Evolutionary conservation across 2,329 filamentous ascomycete species (phyloP).

Genomic region (Emericellopsis atlantica): DNA sequence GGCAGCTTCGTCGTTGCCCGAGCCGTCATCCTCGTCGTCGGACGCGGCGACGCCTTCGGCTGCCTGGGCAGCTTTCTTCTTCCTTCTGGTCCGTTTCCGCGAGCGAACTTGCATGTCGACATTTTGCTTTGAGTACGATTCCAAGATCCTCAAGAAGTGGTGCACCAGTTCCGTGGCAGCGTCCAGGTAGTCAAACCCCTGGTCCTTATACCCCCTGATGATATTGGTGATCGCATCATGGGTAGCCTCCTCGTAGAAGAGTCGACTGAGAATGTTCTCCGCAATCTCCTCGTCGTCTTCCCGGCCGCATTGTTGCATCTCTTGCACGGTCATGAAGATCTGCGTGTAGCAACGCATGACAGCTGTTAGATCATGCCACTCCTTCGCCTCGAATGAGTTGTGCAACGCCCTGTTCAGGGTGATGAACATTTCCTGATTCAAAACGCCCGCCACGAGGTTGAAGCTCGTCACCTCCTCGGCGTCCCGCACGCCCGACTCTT

Average conservation of each 20-base stretch:
- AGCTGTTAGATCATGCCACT: conserved; percentile 76
- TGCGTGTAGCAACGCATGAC: conserved; percentile 93
- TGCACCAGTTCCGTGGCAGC: conserved; percentile 83
- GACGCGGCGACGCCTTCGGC: conserved; percentile 13
- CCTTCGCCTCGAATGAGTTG: conserved; percentile 65
- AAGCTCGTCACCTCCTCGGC: conserved; percentile 59
- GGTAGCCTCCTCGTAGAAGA: conserved; percentile 97
- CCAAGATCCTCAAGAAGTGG: conserved; percentile 82
- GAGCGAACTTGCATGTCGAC: conserved; percentile 87
- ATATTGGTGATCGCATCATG: conserved; percentile 79
- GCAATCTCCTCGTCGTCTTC: conserved; percentile 98
- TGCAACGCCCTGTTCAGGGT: conserved; percentile 76
- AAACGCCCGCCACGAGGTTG: conserved; percentile 73
- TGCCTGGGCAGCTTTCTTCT: conserved; percentile 49
- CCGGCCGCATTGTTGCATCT: conserved; percentile 72
- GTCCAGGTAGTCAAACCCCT: conserved; percentile 88
- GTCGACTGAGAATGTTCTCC: conserved; percentile 88
- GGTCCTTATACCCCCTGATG: conserved; percentile 77
- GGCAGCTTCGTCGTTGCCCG: conserved; percentile 56
- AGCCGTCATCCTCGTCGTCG: conserved; percentile 51
- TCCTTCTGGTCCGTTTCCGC: conserved; percentile 57
- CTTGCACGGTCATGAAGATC: conserved; percentile 81
- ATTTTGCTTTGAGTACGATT: conserved; percentile 91
- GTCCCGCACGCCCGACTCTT: conserved; percentile 25
- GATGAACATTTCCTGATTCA: conserved; percentile 93